A percentile compares a stretch with the other conserved stretches of the same genome.
These are phyloP conservation scores for Aureobasidium sp. DNA, from an alignment of 2,329 filamentous ascomycete species.

Conservation along the genomic window DNA sequence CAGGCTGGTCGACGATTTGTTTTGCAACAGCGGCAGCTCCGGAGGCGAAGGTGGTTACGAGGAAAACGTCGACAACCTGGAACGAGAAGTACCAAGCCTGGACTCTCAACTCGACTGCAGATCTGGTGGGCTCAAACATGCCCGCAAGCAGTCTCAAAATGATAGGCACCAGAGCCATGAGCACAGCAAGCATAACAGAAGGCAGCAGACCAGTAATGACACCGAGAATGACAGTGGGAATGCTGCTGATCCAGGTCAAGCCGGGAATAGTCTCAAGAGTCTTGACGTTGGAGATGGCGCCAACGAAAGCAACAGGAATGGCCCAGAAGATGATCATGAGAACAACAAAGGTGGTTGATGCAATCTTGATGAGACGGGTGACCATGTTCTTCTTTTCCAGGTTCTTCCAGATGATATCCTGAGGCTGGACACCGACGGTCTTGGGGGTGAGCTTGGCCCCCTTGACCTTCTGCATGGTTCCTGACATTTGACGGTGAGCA, in stretches of 20 bases:
- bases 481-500: constrained; percentile 57
- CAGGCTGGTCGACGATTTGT: constrained; percentile 29
- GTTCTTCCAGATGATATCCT: constrained; percentile 43
- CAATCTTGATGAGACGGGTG: constrained; percentile 26
- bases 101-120: constrained; percentile 37
- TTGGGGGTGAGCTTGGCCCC: constrained; percentile 23
- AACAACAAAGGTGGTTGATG: constrained; percentile 28
- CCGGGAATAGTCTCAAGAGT: constrained; percentile 27
- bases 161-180: constrained; percentile 80
- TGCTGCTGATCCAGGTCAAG: constrained; percentile 26
- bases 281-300: constrained; percentile 29
- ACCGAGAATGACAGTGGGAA: constrained; percentile 26
- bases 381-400: constrained; percentile 30
- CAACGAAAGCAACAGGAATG: constrained; percentile 29
- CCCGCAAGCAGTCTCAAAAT: constrained; percentile 77
- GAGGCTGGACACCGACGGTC: constrained; percentile 38
- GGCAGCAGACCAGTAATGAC: constrained; percentile 29
- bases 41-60: constrained; percentile 35
- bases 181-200: constrained; percentile 66
- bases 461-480: constrained; percentile 1
- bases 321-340: constrained; percentile 32
- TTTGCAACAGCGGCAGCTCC: constrained; percentile 29
- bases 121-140: constrained; percentile 39
- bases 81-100: constrained; percentile 36
- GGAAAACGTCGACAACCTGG: constrained; percentile 37